Base-by-base conservation (phyloP, 2,329 filamentous ascomycete species). In the Penicillium olsonii region DNA sequence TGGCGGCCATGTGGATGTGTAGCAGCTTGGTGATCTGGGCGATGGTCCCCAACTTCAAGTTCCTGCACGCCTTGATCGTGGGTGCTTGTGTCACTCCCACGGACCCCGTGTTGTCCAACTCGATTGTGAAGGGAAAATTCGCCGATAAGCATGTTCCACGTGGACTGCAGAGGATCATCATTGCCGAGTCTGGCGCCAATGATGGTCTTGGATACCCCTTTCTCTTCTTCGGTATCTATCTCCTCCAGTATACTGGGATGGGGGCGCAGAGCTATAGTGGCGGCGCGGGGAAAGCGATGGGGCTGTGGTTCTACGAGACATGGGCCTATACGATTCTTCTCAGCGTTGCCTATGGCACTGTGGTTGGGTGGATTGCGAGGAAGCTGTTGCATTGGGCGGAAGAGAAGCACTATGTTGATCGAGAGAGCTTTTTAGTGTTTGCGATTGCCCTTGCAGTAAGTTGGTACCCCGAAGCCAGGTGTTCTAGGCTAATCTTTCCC, bases 61-160 rank as follows among this genome's bases (percentile, higher is more conserved):
- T 94, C 56, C 76, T 96, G 2, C 87, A 94, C 57, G 88, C 92
- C 0, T 77, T 96, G 10, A 87, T 85, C 14, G 77, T 95, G 10
- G 91, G 85, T 1, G 88, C 91, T 0, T 95, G 91, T 63, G 84
- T 96, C n/a, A 94, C 92, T 2, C 92, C 91, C 0, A 96, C 92
- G 0, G 92, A 96, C 62, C 92, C 92, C 0, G 84, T 96, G 1
- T 71, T 96, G 31, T 92, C 88, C 14, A 92, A 94, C 56, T 88
- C 88, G 2, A 95, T 96, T 49, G 90, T 96, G 38, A 96, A 96
- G 74, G 91, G 91, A 26, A 92, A 89, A 61, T 96, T 95, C 65
- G 92, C 92, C 1, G 91, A 96, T 63, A 87, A 91, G 62, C 94
- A 96, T 66, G 86, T 96, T 15, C 90, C 92, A 0, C 85, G 84